A percentile compares a stretch with the other conserved stretches of the same genome.
phyloP scores from a whole-genome alignment of 73 alveolate species.

The Tetrahymena elliotti region DNA sequence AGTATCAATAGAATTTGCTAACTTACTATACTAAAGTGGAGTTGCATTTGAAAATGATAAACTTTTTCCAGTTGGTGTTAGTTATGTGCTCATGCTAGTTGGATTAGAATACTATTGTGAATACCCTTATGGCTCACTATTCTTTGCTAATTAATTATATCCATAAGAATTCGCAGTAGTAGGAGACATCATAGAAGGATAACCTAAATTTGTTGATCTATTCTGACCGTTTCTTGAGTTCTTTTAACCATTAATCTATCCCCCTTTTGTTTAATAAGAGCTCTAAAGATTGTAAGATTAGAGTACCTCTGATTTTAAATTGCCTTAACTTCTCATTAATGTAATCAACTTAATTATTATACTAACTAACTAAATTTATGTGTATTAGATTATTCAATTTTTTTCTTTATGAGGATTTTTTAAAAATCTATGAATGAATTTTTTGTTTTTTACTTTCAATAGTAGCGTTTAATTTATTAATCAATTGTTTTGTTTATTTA shows the following conservation, averaged over 20 bases:
- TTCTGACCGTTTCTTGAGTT: neutral
- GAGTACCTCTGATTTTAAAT: neutral
- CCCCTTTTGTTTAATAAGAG: neutral
- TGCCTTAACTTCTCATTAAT: neutral
- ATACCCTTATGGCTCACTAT: neutral
- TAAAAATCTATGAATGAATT: neutral
- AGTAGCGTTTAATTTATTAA: neutral
- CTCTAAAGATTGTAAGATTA: neutral
- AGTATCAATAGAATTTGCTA: neutral
- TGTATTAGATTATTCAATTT: too few relatives aligned
- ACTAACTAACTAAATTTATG: neutral
- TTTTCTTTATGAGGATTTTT: too few relatives aligned
- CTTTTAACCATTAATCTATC: neutral
- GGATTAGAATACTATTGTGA: neutral
- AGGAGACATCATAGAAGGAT: neutral
- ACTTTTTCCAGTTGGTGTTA: neutral
- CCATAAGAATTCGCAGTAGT: neutral
- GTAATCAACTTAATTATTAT: neutral
- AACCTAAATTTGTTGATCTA: neutral
- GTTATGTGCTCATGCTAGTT: neutral
- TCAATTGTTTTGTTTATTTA: too few relatives aligned
- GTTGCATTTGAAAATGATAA: neutral
- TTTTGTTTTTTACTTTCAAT: too few relatives aligned
- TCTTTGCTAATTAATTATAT: neutral
- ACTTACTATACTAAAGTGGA: neutral